These are phyloP conservation scores for Fusarium miscanthi DNA, from an alignment of 2,329 filamentous ascomycete species.

Conservation along the genomic window DNA sequence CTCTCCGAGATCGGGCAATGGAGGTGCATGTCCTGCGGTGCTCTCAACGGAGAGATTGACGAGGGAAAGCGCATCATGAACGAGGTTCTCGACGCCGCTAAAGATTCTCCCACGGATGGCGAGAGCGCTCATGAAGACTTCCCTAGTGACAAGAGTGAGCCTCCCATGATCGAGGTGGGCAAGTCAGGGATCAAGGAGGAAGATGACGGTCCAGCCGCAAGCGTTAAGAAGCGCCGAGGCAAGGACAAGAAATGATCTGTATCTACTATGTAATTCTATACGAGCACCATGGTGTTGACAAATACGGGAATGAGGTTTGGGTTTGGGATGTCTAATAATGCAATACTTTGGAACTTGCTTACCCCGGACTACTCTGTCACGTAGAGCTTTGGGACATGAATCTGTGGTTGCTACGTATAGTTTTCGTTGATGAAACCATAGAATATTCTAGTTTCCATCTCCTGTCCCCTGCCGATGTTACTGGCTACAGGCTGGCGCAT, in stretches of 20 bases:
- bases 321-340: constrained; percentile 4
- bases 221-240: constrained; percentile 41
- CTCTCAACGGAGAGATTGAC: constrained; percentile 83
- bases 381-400: background rate
- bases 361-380: background rate
- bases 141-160: background rate
- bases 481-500: background rate
- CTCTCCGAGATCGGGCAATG: constrained; percentile 85
- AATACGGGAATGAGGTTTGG: constrained; percentile 12
- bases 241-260: constrained; percentile 43
- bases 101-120: constrained; percentile 23
- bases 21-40: constrained; percentile 88
- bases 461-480: background rate
- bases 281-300: constrained; percentile 2
- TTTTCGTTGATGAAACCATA: background rate
- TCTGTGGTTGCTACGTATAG: background rate
- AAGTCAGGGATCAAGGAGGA: constrained; percentile 18
- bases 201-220: constrained; percentile 37
- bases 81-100: constrained; percentile 62
- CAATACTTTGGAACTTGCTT: background rate
- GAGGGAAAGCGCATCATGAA: constrained; percentile 79
- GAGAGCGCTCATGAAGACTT: constrained; percentile 25
- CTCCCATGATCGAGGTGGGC: constrained; percentile 26
- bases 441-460: background rate
- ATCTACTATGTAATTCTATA: constrained; percentile 24